phyloP scores from a whole-genome alignment of 805 yeast genomes.

The Wickerhamomyces strasburgensis region DNA sequence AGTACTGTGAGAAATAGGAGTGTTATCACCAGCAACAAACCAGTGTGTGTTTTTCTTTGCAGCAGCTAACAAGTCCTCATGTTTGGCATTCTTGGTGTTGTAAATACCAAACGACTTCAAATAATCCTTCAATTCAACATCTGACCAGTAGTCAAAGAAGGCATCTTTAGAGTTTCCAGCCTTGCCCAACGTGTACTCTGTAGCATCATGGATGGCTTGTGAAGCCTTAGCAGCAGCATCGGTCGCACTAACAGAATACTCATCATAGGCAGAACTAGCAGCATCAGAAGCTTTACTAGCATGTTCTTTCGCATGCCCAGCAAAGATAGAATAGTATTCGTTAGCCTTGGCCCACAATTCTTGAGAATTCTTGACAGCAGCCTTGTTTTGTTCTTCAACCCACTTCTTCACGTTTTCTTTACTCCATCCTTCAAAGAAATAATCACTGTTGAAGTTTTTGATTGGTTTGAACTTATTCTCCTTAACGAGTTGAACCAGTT shows the following conservation, averaged over 20 bases:
- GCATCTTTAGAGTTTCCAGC: slow-evolving; percentile 15
- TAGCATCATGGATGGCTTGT: slow-evolving; percentile 14
- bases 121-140: slow-evolving; percentile 37
- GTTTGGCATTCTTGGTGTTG: slow-evolving; percentile 22
- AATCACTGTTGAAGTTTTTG: slow-evolving; percentile 24
- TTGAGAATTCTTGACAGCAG: slow-evolving; percentile 19
- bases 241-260: slow-evolving; percentile 1
- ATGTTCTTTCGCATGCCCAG: slow-evolving; percentile 9
- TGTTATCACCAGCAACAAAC: slow-evolving; percentile 29
- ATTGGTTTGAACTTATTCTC: slow-evolving; percentile 34
- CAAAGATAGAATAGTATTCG: slow-evolving; percentile 19
- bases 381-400: slow-evolving; percentile 30
- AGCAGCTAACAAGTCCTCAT: slow-evolving; percentile 32
- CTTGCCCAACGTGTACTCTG: slow-evolving; percentile 9
- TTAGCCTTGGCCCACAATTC: slow-evolving; percentile 21
- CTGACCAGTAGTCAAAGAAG: slow-evolving; percentile 37
- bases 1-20: slow-evolving; percentile 5
- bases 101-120: slow-evolving; percentile 38
- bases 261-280: slow-evolving; percentile 8
- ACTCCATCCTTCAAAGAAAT: slow-evolving; percentile 35
- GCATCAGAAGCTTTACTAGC: slow-evolving; percentile 15
- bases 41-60: slow-evolving; percentile 39
- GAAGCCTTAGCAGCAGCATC: slow-evolving; percentile 4
- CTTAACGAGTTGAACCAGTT: slow-evolving; percentile 36
- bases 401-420: slow-evolving; percentile 36